Evolutionary conservation across 2,329 filamentous ascomycete species (phyloP).

Genomic region (Fusarium austroafricanum): DNA sequence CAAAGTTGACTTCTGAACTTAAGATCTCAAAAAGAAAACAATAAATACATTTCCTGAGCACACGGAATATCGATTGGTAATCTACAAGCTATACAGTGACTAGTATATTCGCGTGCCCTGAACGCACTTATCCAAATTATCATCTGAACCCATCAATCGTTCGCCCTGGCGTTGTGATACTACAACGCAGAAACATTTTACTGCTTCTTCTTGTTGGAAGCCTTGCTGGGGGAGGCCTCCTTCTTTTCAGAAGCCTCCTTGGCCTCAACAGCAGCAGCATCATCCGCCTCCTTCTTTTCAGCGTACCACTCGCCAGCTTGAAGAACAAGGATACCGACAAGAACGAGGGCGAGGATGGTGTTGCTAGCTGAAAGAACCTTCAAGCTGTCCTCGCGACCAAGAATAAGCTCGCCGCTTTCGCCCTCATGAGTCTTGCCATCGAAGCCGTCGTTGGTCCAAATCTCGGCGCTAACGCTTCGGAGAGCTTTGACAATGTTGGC

Average conservation of each 20-base stretch:
- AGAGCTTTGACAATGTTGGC: constrained; percentile 97
- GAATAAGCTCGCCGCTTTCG: constrained; percentile 69
- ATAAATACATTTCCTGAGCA: constrained; percentile 5
- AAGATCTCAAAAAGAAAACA: no score
- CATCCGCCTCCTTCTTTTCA: constrained; percentile 89
- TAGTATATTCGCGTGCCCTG: constrained; percentile 4
- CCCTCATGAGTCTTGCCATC: constrained; percentile 52
- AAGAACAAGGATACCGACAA: constrained; percentile 90
- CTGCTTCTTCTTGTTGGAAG: constrained; percentile 54
- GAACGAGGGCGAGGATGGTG: constrained; percentile 91
- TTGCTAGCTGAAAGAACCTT: constrained; percentile 94
- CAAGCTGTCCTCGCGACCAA: constrained; percentile 88
- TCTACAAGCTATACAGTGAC: constrained; percentile 22
- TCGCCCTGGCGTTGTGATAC: neutral
- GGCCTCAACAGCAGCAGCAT: constrained; percentile 72
- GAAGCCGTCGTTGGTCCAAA: constrained; percentile 64
- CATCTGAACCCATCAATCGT: neutral
- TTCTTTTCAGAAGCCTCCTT: constrained; percentile 52
- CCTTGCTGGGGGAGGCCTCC: constrained; percentile 48
- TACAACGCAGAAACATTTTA: constrained; percentile 20
- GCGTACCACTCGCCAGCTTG: constrained; percentile 99
- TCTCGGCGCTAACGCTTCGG: constrained; percentile 79
- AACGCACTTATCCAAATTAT: neutral
- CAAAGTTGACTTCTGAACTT: no score
- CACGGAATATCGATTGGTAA: neutral